Evolutionary conservation across 495 filamentous ascomycete genomes (phyloP), one percentile per base, ranked within the genome.

Genomic region (Penicillium simplicissimum): DNA sequence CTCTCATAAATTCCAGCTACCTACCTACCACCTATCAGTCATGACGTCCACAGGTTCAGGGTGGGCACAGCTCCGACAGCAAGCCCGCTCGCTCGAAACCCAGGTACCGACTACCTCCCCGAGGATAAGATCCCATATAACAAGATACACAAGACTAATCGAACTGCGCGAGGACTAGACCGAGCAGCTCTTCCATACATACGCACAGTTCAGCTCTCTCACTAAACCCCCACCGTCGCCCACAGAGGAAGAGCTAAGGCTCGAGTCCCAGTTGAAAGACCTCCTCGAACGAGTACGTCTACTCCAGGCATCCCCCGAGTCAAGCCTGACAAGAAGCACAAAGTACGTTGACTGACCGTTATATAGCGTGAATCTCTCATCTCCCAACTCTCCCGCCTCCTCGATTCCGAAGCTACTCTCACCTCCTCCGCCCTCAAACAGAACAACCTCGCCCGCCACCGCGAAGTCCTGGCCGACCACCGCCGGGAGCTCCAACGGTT

Each of bases 1-100:
- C 47, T 15, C 28, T 36, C 5, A 25, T 25, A 31, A 23, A 51
- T 45, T 19, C 42, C 28, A 49, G 21, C 61, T 33, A n/a, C n/a
- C n/a, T 42, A 33, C 43, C 15, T 51, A 43, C 51, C 23, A 55
- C 31, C 47, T 62, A 38, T 49, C 45, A 55, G 15, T 38, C 58
- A 95, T 95, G 91, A 84, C 91, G 35, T 82, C 86, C 51, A 89
- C 90, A 25, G 85, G 90, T 63, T 90, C 88, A 58, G 93, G 92
- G 72, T 98, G 95, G 95, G 88, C 92, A 63, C 95, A 97, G 79
- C 86, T 98, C 57, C 90, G 95, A 65, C 92, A 96, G 76, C 95
- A 98, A 75, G 91, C 93, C 55, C 84, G 96, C 65, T 85, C 88
- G 21, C 81, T 98, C 61, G 96, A 98, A 74, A 91, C 90, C 60